Base-by-base conservation (phyloP, 148 eudicot genomes). In the Rhododendron simsii region DNA sequence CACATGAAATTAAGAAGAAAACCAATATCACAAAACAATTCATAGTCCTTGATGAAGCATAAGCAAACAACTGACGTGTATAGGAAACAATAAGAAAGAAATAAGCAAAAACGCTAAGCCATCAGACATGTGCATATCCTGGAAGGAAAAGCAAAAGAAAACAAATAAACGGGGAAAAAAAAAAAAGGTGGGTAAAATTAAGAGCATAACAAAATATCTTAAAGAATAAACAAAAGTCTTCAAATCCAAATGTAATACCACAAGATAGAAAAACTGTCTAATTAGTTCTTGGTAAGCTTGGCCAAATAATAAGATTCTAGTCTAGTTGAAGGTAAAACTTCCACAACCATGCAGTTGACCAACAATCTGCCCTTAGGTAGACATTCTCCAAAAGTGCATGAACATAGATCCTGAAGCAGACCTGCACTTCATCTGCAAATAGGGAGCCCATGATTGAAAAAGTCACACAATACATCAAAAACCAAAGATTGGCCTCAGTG, bases 351-450 rank as follows among this genome's bases (percentile, higher is more conserved):
- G 75, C 48, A 61, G 51, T 82, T 59, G 74, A 61, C 74, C 74
- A 28, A 81, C 33, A 82, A 61, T 39, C 44, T 37, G 83, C 26
- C 80, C 61, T 30, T 71, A 71, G 85, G 73, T 21, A 33, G 45
- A 15, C 35, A 16, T 50, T 48, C 85, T 50, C 41, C 30, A 48
- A 84, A 26, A 71, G 41, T 37, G 63, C 33, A 61, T 23, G 53
- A 53, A 67, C 26, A 50, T 69, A 0, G 71, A 33, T 81, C 84
- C 55, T 71, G 73, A 69, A 69, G 71, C 57, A 71, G 45, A 73
- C 81, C 84, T 73, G 81, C 71, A 41, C 76, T 85, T 85, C 75
- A 86, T 81, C 87, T 86, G 87, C 87, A 81, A 80, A 71, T 30
- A 71, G 39, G 83, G 73, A 78, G 83, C 84, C 81, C 55, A 86